A percentile compares a stretch with the other conserved stretches of the same genome.
These are phyloP conservation scores for Gnomoniopsis sp. DNA, from an alignment of 2,329 filamentous ascomycete genomes.

Conservation along the genomic window DNA sequence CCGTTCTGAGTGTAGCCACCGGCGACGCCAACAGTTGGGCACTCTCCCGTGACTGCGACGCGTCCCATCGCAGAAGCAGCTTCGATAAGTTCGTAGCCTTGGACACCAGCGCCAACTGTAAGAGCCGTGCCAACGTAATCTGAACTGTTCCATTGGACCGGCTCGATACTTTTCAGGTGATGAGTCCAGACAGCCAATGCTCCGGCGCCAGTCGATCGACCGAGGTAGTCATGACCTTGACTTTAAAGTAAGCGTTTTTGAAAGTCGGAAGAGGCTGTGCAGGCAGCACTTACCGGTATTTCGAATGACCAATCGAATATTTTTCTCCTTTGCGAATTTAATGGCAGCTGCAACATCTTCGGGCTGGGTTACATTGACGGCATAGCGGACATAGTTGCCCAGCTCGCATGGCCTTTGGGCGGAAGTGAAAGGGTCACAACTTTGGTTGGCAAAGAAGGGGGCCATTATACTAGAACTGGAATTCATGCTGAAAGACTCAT, in stretches of 20 bases:
- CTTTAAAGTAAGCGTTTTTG: not conserved
- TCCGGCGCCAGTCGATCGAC: slow-evolving; percentile 12
- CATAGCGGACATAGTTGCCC: slow-evolving; percentile 30
- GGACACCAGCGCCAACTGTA: slow-evolving; percentile 52
- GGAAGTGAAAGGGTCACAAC: slow-evolving; percentile 19
- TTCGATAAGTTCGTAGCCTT: slow-evolving; percentile 49
- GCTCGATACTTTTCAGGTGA: slow-evolving; percentile 29
- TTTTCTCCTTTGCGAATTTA: slow-evolving; percentile 32
- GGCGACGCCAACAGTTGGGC: slow-evolving; percentile 44
- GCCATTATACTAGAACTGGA: slow-evolving; percentile 26
- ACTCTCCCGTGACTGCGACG: slow-evolving; percentile 21
- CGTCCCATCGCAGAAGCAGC: slow-evolving; percentile 42
- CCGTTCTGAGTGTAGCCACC: slow-evolving; percentile 48
- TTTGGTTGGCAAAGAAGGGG: slow-evolving; percentile 28
- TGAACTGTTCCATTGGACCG: slow-evolving; percentile 4
- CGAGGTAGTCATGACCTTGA: slow-evolving; percentile 32
- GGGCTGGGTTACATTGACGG: slow-evolving; percentile 20
- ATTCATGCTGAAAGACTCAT: slow-evolving; percentile 18
- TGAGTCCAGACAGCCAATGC: slow-evolving; percentile 50
- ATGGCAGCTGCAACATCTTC: slow-evolving; percentile 20
- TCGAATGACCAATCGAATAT: slow-evolving; percentile 40
- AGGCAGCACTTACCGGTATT: slow-evolving; percentile 31
- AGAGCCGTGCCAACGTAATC: slow-evolving; percentile 45
- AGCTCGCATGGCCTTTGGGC: slow-evolving; percentile 29
- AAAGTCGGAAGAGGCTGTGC: slow-evolving; percentile 20